phyloP scores from a whole-genome alignment of 306 rosid genomes.

The Dalbergia cochinchinensis region DNA sequence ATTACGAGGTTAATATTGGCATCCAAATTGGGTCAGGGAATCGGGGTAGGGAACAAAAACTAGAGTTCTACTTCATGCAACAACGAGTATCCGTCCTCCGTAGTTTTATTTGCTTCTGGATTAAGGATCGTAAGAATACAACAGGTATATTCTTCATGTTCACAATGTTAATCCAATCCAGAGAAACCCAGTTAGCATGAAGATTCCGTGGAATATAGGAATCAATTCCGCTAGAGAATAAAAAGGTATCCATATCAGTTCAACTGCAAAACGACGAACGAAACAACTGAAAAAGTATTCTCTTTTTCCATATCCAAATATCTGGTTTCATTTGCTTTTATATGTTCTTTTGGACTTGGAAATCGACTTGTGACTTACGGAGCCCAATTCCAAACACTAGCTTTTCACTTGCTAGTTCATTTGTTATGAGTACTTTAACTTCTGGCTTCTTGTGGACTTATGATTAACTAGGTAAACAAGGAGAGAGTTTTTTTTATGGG shows the following conservation, averaged over 20 bases:
- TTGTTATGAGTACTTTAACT: neutral
- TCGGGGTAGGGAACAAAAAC: neutral
- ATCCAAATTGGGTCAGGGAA: neutral
- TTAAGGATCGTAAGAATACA: neutral
- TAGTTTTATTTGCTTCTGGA: neutral
- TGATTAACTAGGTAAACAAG: neutral
- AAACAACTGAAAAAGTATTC: neutral
- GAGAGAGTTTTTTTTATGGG: too few species aligned
- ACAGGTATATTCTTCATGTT: constrained; percentile 25
- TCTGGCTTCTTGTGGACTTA: neutral
- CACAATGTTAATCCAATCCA: neutral
- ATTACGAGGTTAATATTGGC: neutral
- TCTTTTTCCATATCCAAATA: neutral
- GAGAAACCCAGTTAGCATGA: neutral
- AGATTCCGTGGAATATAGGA: neutral
- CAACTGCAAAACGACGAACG: neutral
- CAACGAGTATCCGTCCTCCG: too few species aligned
- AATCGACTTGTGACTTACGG: neutral
- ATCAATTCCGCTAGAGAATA: neutral
- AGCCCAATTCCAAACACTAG: neutral
- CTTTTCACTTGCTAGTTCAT: neutral
- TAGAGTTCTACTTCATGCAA: neutral
- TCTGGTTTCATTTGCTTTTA: neutral
- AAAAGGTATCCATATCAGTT: neutral
- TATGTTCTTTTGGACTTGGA: neutral